These are phyloP conservation scores for Chlorophyllum brunneum DNA, from an alignment of 768 basidiomycete species.

Conservation along the genomic window DNA sequence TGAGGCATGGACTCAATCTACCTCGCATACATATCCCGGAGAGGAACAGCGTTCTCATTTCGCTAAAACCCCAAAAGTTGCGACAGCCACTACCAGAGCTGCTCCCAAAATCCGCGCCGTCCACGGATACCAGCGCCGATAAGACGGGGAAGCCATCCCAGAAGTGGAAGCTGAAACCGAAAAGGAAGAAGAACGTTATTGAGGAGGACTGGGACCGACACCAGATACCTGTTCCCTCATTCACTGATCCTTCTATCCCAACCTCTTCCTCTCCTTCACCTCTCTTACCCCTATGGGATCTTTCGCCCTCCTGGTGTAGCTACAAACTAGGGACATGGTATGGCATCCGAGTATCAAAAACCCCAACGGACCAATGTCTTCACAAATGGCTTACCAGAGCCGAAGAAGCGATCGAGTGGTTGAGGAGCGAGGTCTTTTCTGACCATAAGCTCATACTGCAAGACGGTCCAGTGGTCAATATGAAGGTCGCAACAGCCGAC, in stretches of 20 bases:
- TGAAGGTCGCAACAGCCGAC: background rate
- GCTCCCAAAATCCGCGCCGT: background rate
- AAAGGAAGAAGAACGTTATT: background rate
- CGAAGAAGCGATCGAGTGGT: conserved; percentile 4
- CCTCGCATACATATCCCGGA: background rate
- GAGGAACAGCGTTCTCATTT: background rate
- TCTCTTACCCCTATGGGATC: background rate
- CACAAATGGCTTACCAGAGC: background rate
- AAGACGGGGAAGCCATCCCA: background rate
- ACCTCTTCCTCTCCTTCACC: background rate
- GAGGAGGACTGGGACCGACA: background rate
- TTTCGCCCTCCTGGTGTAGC: conserved; percentile 1
- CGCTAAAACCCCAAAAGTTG: background rate
- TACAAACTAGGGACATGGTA: conserved; percentile 9
- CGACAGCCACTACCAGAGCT: background rate
- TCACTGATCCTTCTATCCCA: background rate
- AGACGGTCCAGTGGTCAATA: no score
- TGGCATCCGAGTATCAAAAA: background rate
- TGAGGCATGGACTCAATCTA: conserved; percentile 1
- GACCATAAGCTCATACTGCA: background rate
- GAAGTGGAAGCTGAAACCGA: background rate
- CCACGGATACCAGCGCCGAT: background rate
- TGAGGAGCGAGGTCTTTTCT: background rate
- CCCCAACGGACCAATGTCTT: background rate
- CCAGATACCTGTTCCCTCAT: background rate